phyloP scores from a whole-genome alignment of 306 rosid species.

The Castanea mollissima region DNA sequence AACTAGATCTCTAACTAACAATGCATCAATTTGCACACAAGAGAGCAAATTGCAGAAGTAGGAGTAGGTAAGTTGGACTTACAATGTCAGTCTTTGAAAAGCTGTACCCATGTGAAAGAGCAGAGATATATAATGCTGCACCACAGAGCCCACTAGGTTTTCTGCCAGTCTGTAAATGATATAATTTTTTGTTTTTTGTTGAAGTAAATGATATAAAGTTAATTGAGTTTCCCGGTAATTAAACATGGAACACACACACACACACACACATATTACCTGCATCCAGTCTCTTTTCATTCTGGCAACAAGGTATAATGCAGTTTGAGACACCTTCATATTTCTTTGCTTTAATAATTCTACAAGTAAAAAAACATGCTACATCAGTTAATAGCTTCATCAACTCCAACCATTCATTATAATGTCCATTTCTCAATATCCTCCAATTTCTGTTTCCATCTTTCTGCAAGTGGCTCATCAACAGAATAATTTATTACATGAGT shows the following conservation, averaged over 20 bases:
- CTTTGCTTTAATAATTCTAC: slow-evolving; percentile 47
- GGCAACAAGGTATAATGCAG: slow-evolving; percentile 66
- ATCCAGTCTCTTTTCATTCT: slow-evolving; percentile 96
- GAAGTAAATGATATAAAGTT: slow-evolving; percentile 11
- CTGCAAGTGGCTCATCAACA: too few species aligned
- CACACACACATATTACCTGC: slow-evolving; percentile 47
- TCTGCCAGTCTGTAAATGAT: slow-evolving; percentile 70
- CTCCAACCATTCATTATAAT: too few species aligned
- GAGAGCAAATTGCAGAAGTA: neutral
- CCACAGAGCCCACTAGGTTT: slow-evolving; percentile 92
- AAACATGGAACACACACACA: neutral
- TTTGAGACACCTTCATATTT: slow-evolving; percentile 50
- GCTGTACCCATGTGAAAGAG: slow-evolving; percentile 67
- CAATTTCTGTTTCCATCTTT: too few species aligned
- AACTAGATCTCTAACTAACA: neutral
- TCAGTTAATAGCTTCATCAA: too few species aligned
- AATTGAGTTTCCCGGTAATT: neutral
- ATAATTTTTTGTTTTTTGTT: neutral
- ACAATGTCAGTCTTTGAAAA: slow-evolving; percentile 77
- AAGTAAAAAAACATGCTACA: slow-evolving; percentile 9
- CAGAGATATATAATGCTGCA: slow-evolving; percentile 83
- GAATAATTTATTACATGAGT: too few species aligned
- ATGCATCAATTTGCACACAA: neutral
- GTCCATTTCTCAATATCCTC: too few species aligned
- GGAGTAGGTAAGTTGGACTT: slow-evolving; percentile 33